A percentile compares a stretch with the other conserved stretches of the same genome.
Conservation (phyloP, 164 flowering plant genomes). For the Aristolochia fimbriata region DNA sequence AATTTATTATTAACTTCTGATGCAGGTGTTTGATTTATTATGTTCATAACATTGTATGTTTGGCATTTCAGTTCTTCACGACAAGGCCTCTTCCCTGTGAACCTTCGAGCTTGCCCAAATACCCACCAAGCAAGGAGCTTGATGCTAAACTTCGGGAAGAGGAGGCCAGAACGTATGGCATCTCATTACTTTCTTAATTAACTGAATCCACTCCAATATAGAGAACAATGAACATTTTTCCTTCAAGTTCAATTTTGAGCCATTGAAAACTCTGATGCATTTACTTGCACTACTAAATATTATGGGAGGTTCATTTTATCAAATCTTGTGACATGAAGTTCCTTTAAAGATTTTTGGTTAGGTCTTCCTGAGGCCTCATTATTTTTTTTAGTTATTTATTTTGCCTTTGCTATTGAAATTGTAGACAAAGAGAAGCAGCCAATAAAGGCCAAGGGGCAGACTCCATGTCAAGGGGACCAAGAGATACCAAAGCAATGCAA, state of each 20-base stretch:
- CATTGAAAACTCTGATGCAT: no score
- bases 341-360: no score
- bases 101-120: slow-evolving; percentile 78
- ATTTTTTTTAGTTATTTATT: no score
- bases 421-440: slow-evolving; percentile 46
- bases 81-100: slow-evolving; percentile 67
- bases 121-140: slow-evolving; percentile 79
- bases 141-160: slow-evolving; percentile 71
- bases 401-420: neutral
- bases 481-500: slow-evolving; percentile 40
- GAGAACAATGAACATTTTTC: neutral
- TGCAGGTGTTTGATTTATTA: neutral
- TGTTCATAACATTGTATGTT: neutral
- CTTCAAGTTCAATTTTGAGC: no score
- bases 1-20: neutral
- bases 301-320: no score
- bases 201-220: neutral
- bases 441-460: slow-evolving; percentile 36
- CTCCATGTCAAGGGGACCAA: slow-evolving; percentile 23
- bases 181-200: neutral
- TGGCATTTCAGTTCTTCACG: slow-evolving; percentile 57
- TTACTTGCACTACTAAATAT: no score
- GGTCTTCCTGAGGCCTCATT: no score
- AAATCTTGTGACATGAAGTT: no score
- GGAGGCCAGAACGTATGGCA: slow-evolving; percentile 58